These are phyloP conservation scores for Malassezia globosa DNA, from an alignment of 1,284 basidiomycete species.

Conservation along the genomic window DNA sequence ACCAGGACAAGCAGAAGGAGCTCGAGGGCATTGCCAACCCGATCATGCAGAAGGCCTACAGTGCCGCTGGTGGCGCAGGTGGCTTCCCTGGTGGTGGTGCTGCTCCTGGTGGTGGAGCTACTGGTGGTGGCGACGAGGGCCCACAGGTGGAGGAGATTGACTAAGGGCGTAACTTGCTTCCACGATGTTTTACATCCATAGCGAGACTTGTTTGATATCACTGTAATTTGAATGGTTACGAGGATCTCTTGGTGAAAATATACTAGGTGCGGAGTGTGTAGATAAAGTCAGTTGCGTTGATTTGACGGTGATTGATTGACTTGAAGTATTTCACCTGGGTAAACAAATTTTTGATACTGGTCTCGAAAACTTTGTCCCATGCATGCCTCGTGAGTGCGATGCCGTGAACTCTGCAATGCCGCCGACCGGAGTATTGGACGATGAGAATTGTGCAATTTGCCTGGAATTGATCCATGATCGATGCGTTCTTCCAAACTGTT, in stretches of 20 bases:
- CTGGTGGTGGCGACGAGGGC: constrained; percentile 55
- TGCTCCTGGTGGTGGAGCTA: constrained; percentile 22
- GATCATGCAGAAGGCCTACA: constrained; percentile 87
- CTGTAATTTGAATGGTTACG: background rate
- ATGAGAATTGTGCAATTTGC: constrained; percentile 12
- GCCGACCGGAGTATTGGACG: no score
- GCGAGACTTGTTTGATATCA: background rate
- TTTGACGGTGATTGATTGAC: no score
- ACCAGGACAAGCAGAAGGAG: constrained; percentile 90
- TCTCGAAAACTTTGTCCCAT: no score
- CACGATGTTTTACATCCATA: background rate
- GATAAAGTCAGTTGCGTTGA: no score
- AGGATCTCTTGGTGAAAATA: no score
- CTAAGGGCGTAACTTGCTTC: constrained; percentile 46
- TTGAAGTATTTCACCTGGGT: no score
- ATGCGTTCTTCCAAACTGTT: constrained; percentile 11
- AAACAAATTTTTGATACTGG: no score
- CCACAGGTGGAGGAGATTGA: constrained; percentile 78
- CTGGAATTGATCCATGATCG: constrained; percentile 10
- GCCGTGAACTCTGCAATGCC: no score
- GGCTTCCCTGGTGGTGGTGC: constrained; percentile 54
- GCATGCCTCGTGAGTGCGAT: no score
- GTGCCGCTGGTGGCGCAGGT: constrained; percentile 51
- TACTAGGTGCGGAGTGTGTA: no score
- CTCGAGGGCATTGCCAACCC: constrained; percentile 81